Conservation (phyloP, 2,329 filamentous ascomycete species). For the Colletotrichum viniferum region DNA sequence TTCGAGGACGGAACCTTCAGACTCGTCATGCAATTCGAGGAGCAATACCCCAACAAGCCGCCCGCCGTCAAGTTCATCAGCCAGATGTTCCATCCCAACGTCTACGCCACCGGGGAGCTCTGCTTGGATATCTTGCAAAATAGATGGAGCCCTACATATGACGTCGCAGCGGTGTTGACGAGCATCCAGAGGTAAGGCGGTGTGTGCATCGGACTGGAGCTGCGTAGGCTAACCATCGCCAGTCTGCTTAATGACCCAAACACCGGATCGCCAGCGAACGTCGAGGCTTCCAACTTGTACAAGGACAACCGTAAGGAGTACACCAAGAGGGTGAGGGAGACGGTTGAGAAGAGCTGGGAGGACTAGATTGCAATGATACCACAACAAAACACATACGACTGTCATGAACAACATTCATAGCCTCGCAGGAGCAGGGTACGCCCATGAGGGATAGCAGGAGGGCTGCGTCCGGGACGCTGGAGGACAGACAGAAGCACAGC, state of each 20-base stretch:
- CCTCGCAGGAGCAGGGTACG: background rate
- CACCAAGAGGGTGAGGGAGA: constrained; percentile 91
- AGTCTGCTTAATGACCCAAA: constrained; percentile 98
- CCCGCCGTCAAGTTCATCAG: constrained; percentile 98
- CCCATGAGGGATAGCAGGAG: background rate
- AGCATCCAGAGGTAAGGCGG: constrained; percentile 86
- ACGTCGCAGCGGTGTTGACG: constrained; percentile 94
- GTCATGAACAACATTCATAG: constrained; percentile 7
- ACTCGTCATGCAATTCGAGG: constrained; percentile 98
- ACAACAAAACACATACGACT: constrained; percentile 11
- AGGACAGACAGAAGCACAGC: background rate
- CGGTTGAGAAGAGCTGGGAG: constrained; percentile 99
- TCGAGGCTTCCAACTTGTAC: constrained; percentile 97
- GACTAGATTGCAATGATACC: constrained; percentile 57
- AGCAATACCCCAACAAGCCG: constrained; percentile 98
- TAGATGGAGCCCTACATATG: constrained; percentile 97
- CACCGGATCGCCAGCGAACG: constrained; percentile 96
- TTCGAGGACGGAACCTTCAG: constrained; percentile 98
- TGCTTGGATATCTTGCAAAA: constrained; percentile 98
- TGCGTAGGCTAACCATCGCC: background rate
- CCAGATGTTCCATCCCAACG: constrained; percentile 99
- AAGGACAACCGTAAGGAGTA: constrained; percentile 98
- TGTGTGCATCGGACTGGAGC: background rate
- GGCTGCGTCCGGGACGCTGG: background rate
- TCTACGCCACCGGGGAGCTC: constrained; percentile 95